Evolutionary conservation across 148 eudicot species (phyloP), one percentile per base, ranked within the genome.

Genomic region (Vaccinium vitisidaea): DNA sequence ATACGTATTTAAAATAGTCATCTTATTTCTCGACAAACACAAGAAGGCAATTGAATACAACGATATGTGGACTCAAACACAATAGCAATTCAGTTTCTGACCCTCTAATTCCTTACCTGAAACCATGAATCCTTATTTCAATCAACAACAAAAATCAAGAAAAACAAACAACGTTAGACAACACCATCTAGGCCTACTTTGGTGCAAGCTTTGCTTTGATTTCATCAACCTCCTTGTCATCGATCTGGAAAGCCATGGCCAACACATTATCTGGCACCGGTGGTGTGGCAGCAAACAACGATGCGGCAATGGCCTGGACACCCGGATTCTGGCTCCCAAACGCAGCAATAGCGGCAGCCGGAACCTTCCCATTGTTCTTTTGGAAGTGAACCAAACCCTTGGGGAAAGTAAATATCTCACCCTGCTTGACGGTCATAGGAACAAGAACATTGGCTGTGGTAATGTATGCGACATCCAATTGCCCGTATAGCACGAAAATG

Each of bases 271-370:
- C 52, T 6, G 85, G 78, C 15, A 86, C 83, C 1, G 82, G 39
- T 1, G 88, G 88, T 3, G 50, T 36, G 1, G 88, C 25, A 12
- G 82, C 27, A 52, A 86, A 86, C 74, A 86, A 30, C 3, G 85
- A 67, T 71, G 55, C 36, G 7, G 85, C 83, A 23, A 83, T 82
- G 14, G 39, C n/a, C 13, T 53, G 73, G 5, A 82, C 75, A 0
- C 86, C 89, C 0, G 89, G 88, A 53, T 87, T 67, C 88, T 89
- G 93, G 84, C 92, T 89, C 73, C 85, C 84, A 83, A 91, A 91
- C 19, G 86, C 89, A 2, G 90, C n/a, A 25, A 91, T 36, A 8
- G 77, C 88, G 0, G 88, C 80, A 0, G 93, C 93, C 0, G 87
- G 85, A 23, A 2, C 65, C 9, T 82, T 56, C 15, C 89, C 87